phyloP scores from a whole-genome alignment of 495 filamentous ascomycete species.

The Penicillium silybi region DNA sequence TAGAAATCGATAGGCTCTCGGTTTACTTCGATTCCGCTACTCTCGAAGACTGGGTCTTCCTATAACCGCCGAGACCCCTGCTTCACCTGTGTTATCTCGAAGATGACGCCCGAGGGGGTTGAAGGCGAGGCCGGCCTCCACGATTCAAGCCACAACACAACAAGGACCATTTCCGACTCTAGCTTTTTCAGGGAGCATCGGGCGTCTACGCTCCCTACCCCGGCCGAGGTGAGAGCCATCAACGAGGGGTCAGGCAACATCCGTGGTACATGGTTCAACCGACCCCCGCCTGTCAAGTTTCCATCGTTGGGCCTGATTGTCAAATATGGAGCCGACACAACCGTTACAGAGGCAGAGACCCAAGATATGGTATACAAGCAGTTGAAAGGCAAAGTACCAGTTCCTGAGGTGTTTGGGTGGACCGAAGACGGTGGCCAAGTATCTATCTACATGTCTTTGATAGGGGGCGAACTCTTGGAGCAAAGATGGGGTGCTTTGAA shows the following conservation, averaged over 20 bases:
- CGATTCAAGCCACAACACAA: constrained; percentile 6
- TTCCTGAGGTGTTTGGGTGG: constrained; percentile 48
- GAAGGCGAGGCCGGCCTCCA: constrained; percentile 5
- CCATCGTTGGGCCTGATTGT: constrained; percentile 40
- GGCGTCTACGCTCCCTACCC: constrained; percentile 1
- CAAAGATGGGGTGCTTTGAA: constrained; percentile 33
- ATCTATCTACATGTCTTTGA: constrained; percentile 48
- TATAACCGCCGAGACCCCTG: neutral
- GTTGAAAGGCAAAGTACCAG: constrained; percentile 32
- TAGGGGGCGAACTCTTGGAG: constrained; percentile 35
- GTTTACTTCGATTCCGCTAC: too few relatives aligned
- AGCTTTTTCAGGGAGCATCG: constrained; percentile 5
- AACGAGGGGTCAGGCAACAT: constrained; percentile 12
- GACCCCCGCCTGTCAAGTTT: constrained; percentile 31
- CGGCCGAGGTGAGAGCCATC: constrained; percentile 17
- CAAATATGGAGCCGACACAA: constrained; percentile 40
- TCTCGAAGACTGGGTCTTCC: too few relatives aligned
- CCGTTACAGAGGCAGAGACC: constrained; percentile 39
- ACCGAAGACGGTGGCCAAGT: constrained; percentile 32
- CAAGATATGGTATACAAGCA: constrained; percentile 33
- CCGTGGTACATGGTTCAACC: constrained; percentile 6
- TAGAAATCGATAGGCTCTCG: too few relatives aligned
- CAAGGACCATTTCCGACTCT: constrained; percentile 3
- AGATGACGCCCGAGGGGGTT: constrained; percentile 6
- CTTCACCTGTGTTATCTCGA: constrained; percentile 10